Evolutionary conservation across 768 basidiomycete genomes (phyloP), one percentile per base, ranked within the genome.

Genomic region (Boletus pseudopeckii): DNA sequence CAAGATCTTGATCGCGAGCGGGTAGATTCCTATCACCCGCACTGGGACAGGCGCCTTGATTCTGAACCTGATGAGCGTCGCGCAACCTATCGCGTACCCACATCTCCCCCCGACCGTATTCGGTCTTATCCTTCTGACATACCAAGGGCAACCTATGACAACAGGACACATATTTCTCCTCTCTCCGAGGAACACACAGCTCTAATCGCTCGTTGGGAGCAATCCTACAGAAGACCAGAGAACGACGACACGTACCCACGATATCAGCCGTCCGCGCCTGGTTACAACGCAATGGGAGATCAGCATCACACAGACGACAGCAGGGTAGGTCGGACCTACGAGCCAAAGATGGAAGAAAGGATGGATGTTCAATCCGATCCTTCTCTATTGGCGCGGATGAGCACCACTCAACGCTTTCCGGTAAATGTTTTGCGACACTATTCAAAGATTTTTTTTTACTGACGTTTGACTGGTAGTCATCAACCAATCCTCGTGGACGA

Each of bases 351-450:
- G 36, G 58, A 54, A 33, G 62, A 61, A 33, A 52, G 57, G 43
- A 42, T 22, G 56, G 60, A 58, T 4, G 11, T 2, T 22, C 56
- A 54, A 36, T 42, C 61, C 5, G 60, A 64, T 58, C 56, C 61
- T 33, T 42, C 57, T 30, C 44, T 68, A 13, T 50, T 69, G 54
- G 56, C 63, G 7, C 67, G 67, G 44, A 67, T 68, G 36, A 59
- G 54, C n/a, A 51, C 55, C 24, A 61, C 50, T 15, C 66, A 60
- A 28, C 53, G 34, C 26, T 24, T 51, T 48, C 59, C 54, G 67
- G 66, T 68, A 59, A 62, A 26, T 50, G 7, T 49, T 33, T n/a
- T 24, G 10, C 20, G 24, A 42, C 11, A n/a, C 24, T 22, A 7
- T 17, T 20, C 22, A 18, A 7, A 26, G 3, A 22, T 6, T 0